Base-by-base conservation (phyloP, 2,329 filamentous ascomycete species). In the Aspergillus phoenicis region DNA sequence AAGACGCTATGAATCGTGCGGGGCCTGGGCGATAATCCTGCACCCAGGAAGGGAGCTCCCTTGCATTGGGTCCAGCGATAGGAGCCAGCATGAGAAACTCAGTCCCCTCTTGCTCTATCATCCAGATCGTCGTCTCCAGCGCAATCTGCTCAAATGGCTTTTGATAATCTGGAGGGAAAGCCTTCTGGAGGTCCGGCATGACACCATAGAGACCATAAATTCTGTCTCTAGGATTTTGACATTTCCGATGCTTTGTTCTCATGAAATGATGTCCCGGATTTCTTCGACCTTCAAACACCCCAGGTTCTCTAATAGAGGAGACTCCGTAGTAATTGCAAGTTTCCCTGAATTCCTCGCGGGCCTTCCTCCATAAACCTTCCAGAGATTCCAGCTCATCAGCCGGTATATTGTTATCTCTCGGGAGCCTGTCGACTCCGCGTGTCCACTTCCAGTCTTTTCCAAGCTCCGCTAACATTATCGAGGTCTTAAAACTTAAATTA, bases 401-500 rank as follows among this genome's bases (percentile, higher is more conserved):
- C 26, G 26, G 26, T 28, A 28, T 28, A 5, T 28, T 2, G 2
- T 28, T 5, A 28, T 28, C 26, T 1, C 26, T 20, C 17, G 2
- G 17, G 17, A 20, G 17, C 17, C 17, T 20, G 17, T 20, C 17
- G 17, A 20, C 17, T 20, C 17, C 17, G 17, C 17, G 1, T 20
- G 17, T 20, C 17, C 17, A 20, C 17, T 20, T 20, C 26, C 4
- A 28, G 26, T 8, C 26, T 28, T 28, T 28, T 6, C 2, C 26
- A 8, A 8, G 26, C 7, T 28, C 26, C 8, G 26, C 30, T 28
- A 17, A 6, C 1, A 28, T 0, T 30, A 0, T 30, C 45, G 45
- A 48, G 0, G 8, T 2, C 2, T 17, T 15, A 8, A 48, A n/a
- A 0, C 0, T 5, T 6, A 48, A 1, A 17, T 5, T 15, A 0